Conservation (phyloP, 306 rosid genomes). For the Albizia julibrissin region DNA sequence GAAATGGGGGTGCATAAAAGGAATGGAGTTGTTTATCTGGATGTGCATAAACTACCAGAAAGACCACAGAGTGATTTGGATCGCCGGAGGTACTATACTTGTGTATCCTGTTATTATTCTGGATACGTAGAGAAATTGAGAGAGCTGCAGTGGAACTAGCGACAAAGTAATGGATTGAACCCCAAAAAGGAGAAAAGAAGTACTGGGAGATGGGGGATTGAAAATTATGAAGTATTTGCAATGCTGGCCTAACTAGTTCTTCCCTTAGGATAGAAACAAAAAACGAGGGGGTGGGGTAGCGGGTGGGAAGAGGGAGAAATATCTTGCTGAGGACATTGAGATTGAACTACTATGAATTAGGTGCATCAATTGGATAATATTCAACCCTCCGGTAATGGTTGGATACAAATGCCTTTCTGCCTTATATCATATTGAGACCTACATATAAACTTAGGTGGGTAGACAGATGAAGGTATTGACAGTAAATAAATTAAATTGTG, state of each 20-base stretch:
- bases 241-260: background rate
- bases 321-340: slow-evolving; percentile 18
- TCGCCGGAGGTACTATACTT: slow-evolving; percentile 70
- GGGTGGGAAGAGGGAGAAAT: slow-evolving; percentile 20
- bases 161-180: background rate
- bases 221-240: background rate
- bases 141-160: background rate
- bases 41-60: slow-evolving; percentile 93
- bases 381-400: background rate
- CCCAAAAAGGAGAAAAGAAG: background rate
- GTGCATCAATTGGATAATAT: background rate
- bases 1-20: slow-evolving; percentile 99
- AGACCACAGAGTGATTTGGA: slow-evolving; percentile 84
- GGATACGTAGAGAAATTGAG: background rate
- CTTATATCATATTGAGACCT: background rate
- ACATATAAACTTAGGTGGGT: slow-evolving; percentile 4
- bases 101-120: slow-evolving; percentile 6
- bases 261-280: background rate
- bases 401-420: background rate
- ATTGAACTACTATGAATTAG: slow-evolving; percentile 3
- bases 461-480: slow-evolving; percentile 2
- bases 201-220: background rate
- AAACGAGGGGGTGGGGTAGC: background rate
- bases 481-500: background rate
- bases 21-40: slow-evolving; percentile 95